Conservation (phyloP, 78 protist genomes). For the Chrysochromulina tobinii region DNA sequence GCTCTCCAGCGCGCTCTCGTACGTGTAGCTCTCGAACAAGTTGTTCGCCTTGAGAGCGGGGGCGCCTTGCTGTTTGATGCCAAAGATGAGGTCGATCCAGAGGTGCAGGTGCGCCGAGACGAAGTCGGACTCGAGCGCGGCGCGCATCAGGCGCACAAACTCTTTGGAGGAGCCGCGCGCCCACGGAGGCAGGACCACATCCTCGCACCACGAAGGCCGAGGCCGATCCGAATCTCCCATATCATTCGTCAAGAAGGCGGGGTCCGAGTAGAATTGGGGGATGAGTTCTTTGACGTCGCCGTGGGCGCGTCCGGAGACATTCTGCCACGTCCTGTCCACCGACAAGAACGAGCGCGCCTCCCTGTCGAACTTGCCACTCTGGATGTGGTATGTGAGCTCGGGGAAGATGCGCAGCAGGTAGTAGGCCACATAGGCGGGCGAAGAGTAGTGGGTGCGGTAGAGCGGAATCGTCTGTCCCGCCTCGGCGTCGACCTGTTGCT, state of each 20-base stretch:
- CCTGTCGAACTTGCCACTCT: constrained; percentile 87
- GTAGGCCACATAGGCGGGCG: constrained; percentile 87
- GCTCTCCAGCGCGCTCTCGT: constrained; percentile 23
- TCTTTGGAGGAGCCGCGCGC: constrained; percentile 75
- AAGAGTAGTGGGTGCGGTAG: constrained; percentile 94
- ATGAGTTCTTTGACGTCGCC: constrained; percentile 80
- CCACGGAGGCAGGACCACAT: constrained; percentile 89
- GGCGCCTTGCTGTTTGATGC: constrained; percentile 85
- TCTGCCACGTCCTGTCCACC: constrained; percentile 80
- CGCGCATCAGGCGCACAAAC: constrained; percentile 71
- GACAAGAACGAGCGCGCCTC: constrained; percentile 84
- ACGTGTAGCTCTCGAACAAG: constrained; percentile 88
- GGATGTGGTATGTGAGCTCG: constrained; percentile 30
- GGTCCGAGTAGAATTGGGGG: constrained; percentile 91
- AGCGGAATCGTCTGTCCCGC: constrained; percentile 22
- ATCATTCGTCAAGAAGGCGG: constrained; percentile 81
- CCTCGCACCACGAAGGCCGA: constrained; percentile 75
- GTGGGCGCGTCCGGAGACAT: background rate
- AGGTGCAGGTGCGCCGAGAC: constrained; percentile 81
- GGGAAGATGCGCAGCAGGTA: constrained; percentile 79
- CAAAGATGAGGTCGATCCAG: constrained; percentile 97
- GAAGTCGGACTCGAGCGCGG: constrained; percentile 90
- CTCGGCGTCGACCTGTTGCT: no score
- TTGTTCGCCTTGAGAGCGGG: constrained; percentile 76
- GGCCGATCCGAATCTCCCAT: constrained; percentile 51